A percentile compares a stretch with the other conserved stretches of the same genome.
Conservation (phyloP, 2,329 filamentous ascomycete species). For the Bipolaris oryzae region DNA sequence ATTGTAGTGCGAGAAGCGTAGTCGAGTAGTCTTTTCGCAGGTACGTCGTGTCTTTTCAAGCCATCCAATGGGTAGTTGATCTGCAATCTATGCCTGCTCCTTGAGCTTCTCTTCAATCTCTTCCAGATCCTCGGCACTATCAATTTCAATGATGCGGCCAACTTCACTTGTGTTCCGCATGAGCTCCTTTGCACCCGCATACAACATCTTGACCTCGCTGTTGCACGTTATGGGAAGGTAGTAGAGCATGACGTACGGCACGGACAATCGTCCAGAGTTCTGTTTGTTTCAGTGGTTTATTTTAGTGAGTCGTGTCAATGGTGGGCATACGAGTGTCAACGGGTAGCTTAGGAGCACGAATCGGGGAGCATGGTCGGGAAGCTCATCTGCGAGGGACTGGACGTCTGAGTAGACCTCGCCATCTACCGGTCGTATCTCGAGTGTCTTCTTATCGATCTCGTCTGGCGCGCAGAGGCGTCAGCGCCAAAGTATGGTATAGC, state of each 20-base stretch:
- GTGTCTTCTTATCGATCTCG: constrained; percentile 84
- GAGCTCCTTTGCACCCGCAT: constrained; percentile 93
- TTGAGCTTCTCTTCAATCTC: constrained; percentile 75
- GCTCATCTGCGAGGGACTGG: constrained; percentile 80
- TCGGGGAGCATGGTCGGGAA: constrained; percentile 89
- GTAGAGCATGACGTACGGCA: constrained; percentile 93
- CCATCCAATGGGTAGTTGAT: neutral
- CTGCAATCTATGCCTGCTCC: constrained; percentile 17
- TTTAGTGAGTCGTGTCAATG: constrained; percentile 8
- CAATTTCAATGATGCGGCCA: constrained; percentile 84
- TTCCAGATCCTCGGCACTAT: constrained; percentile 78
- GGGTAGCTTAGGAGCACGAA: constrained; percentile 93
- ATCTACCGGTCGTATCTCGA: constrained; percentile 86
- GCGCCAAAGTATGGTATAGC: constrained; percentile 20
- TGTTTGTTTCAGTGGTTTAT: constrained; percentile 45
- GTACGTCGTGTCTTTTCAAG: neutral
- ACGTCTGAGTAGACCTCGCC: constrained; percentile 83
- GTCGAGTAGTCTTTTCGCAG: neutral
- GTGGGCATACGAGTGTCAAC: constrained; percentile 71
- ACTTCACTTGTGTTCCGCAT: constrained; percentile 93
- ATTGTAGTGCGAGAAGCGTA: neutral
- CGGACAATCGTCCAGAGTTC: constrained; percentile 81
- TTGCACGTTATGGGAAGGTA: constrained; percentile 94
- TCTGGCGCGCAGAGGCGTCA: constrained; percentile 61
- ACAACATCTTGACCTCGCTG: constrained; percentile 85